These are phyloP conservation scores for Quercus robur DNA, from an alignment of 306 rosid genomes.

Conservation along the genomic window DNA sequence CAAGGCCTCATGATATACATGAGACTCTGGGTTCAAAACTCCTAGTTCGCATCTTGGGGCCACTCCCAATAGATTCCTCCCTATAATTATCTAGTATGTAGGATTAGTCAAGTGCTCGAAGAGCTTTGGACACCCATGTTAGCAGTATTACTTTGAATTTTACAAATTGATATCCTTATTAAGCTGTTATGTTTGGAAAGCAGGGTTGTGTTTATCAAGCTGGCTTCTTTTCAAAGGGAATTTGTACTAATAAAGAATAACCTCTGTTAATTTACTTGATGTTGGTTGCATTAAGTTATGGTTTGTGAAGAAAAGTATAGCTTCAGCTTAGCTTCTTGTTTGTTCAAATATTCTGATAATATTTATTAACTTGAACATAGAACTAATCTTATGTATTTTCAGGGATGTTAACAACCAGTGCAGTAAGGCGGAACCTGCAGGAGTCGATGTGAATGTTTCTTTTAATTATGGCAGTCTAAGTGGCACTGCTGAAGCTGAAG, in stretches of 20 bases:
- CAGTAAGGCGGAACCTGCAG: conserved; percentile 10
- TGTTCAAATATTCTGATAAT: background rate
- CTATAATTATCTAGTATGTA: too few relatives aligned
- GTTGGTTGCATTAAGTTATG: background rate
- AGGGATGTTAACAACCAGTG: conserved; percentile 22
- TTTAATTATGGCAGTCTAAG: background rate
- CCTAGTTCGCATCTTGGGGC: too few relatives aligned
- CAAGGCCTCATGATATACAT: too few relatives aligned
- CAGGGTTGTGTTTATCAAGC: background rate
- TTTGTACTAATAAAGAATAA: background rate
- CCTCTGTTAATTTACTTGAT: background rate
- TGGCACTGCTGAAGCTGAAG: conserved; percentile 27
- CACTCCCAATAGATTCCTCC: too few relatives aligned
- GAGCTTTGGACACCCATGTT: background rate
- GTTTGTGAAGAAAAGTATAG: background rate
- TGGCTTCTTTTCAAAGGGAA: background rate
- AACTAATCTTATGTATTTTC: conserved; percentile 11
- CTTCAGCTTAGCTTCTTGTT: background rate
- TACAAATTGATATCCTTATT: background rate
- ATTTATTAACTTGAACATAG: background rate
- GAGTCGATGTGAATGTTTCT: background rate
- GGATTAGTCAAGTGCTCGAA: too few relatives aligned
- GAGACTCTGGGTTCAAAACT: too few relatives aligned
- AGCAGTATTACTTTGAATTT: too few relatives aligned
- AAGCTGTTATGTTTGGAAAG: background rate